phyloP scores from a whole-genome alignment of 257 asterid species.

The Forsythia viridissima region DNA sequence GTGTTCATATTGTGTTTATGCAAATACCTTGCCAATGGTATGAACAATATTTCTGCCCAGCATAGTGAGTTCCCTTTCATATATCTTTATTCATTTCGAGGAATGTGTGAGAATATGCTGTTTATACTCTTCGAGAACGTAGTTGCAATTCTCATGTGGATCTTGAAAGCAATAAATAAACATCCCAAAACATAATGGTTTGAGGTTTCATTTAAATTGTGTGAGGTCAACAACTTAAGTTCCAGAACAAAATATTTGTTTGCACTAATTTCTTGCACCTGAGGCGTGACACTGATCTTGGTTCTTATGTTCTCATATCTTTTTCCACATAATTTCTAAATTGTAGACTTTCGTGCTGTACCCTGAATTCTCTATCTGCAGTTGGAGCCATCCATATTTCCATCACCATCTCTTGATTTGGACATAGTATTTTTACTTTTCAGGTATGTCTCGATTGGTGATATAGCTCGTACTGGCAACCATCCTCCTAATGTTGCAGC shows the following conservation, averaged over 20 bases:
- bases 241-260: not conserved
- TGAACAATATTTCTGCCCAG: not conserved
- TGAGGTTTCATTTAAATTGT: not conserved
- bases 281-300: not conserved
- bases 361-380: not conserved
- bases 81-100: not conserved
- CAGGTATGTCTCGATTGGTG: conserved; percentile 89
- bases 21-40: not conserved
- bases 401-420: conserved; percentile 7
- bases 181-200: not conserved
- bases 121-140: not conserved
- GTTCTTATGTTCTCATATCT: not conserved
- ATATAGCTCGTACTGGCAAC: conserved; percentile 75
- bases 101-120: not conserved
- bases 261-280: not conserved
- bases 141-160: not conserved
- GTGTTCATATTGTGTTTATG: not conserved
- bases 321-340: not conserved
- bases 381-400: conserved; percentile 3
- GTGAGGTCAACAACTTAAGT: not conserved
- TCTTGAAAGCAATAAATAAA: not conserved
- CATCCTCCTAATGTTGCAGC: conserved; percentile 95
- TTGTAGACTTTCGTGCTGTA: not conserved
- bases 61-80: not conserved
- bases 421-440: conserved; percentile 11